A percentile compares a stretch with the other conserved stretches of the same genome.
phyloP scores from a whole-genome alignment of 305 asterid genomes.

The Fraxinus baroniana region DNA sequence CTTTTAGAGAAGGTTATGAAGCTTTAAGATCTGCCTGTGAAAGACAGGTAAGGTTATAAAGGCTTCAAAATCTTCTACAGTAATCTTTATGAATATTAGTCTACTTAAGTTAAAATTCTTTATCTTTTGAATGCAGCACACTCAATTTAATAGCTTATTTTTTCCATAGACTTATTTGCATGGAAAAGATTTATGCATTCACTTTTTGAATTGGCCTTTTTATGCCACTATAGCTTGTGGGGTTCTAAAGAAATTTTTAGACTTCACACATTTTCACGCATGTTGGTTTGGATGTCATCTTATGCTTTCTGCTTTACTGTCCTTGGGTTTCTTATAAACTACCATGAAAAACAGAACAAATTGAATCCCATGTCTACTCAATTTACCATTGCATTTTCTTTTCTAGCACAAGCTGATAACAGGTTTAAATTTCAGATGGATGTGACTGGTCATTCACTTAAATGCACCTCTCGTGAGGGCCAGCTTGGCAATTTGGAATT shows the following conservation, averaged over 20 bases:
- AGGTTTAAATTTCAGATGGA: constrained; percentile 49
- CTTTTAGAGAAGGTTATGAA: constrained; percentile 69
- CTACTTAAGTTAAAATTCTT: not conserved
- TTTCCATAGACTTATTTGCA: not conserved
- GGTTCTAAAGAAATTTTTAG: not conserved
- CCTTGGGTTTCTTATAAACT: not conserved
- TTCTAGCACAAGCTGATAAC: constrained; percentile 20
- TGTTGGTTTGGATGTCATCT: not conserved
- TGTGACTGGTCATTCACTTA: constrained; percentile 37
- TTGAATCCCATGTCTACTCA: not conserved
- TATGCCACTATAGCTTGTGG: not conserved
- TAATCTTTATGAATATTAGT: not conserved
- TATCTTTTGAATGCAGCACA: not conserved
- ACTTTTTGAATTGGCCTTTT: constrained; percentile 12
- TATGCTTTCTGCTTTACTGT: constrained; percentile 4
- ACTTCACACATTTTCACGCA: not conserved
- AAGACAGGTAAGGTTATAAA: constrained; percentile 40
- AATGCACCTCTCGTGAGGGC: constrained; percentile 67
- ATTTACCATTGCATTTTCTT: not conserved
- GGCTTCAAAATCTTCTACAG: not conserved
- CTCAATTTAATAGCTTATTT: not conserved
- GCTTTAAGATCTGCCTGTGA: constrained; percentile 57
- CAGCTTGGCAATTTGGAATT: constrained; percentile 75
- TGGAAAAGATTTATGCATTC: constrained; percentile 3
- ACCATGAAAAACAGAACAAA: not conserved